These are phyloP conservation scores for Sugiyamaella lignohabitans DNA, from an alignment of 805 yeast species.

Conservation along the genomic window DNA sequence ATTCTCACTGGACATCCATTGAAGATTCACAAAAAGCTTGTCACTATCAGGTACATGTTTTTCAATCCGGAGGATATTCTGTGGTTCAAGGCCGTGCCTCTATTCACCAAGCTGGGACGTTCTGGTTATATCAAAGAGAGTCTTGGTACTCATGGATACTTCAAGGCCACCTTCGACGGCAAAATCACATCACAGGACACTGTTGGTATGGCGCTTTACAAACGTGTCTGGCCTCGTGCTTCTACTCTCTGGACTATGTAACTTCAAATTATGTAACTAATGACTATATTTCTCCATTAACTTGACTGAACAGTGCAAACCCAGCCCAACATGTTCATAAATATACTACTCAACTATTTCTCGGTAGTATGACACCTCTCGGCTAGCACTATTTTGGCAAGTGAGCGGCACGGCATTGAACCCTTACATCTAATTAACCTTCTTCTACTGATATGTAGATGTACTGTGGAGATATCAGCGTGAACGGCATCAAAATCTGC, in stretches of 20 bases:
- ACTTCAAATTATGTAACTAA: neutral
- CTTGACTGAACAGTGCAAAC: no score
- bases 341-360: no score
- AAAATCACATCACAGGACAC: slow-evolving; percentile 86
- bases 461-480: no score
- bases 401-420: no score
- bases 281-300: no score
- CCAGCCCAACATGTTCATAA: no score
- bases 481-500: no score
- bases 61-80: slow-evolving; percentile 84
- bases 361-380: no score
- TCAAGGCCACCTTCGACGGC: slow-evolving; percentile 91
- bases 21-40: slow-evolving; percentile 86
- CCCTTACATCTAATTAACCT: no score
- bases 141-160: slow-evolving; percentile 97
- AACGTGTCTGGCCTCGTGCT: slow-evolving; percentile 82
- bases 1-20: slow-evolving; percentile 91
- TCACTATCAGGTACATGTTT: slow-evolving; percentile 95
- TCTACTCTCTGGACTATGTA: slow-evolving; percentile 16
- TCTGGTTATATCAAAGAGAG: slow-evolving; percentile 91
- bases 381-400: no score
- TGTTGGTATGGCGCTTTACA: slow-evolving; percentile 88
- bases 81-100: slow-evolving; percentile 84
- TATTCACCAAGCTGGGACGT: slow-evolving; percentile 89
- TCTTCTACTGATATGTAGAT: no score